Percentiles rank a stretch among this genome's conserved stretches.
Evolutionary conservation across 768 basidiomycete species (phyloP).

Genomic region (Suillus spraguei): DNA sequence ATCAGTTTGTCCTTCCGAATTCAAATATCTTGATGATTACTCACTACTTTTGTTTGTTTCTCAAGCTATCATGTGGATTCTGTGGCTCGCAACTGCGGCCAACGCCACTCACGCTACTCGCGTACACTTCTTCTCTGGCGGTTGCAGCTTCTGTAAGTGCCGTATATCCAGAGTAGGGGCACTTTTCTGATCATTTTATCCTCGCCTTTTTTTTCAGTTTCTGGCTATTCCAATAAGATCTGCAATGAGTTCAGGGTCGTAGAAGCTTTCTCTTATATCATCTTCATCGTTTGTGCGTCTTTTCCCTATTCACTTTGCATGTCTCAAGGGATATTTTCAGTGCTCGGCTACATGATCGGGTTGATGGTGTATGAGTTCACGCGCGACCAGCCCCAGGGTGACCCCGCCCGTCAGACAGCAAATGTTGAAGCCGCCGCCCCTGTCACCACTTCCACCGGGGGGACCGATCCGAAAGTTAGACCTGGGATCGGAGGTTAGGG

Average conservation of each 20-base stretch:
- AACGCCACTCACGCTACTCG: conserved; percentile 21
- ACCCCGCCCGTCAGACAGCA: neutral
- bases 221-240: conserved; percentile 5
- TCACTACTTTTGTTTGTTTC: neutral
- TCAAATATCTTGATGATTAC: neutral
- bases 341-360: conserved; percentile 31
- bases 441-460: too few relatives aligned
- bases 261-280: conserved; percentile 38
- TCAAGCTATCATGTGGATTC: conserved; percentile 37
- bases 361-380: conserved; percentile 25
- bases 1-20: conserved; percentile 30
- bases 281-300: conserved; percentile 36
- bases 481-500: too few relatives aligned
- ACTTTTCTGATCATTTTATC: neutral
- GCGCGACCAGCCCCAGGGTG: neutral
- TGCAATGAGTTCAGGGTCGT: conserved; percentile 36
- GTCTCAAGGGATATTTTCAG: conserved; percentile 23
- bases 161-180: neutral
- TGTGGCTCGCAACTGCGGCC: conserved; percentile 42
- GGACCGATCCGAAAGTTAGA: too few relatives aligned
- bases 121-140: conserved; percentile 10
- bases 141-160: conserved; percentile 13
- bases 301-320: neutral
- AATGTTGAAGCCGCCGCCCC: neutral
- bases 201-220: conserved; percentile 14